These are phyloP conservation scores for Tricholoma sp. DNA, from an alignment of 768 basidiomycete species.

Conservation along the genomic window DNA sequence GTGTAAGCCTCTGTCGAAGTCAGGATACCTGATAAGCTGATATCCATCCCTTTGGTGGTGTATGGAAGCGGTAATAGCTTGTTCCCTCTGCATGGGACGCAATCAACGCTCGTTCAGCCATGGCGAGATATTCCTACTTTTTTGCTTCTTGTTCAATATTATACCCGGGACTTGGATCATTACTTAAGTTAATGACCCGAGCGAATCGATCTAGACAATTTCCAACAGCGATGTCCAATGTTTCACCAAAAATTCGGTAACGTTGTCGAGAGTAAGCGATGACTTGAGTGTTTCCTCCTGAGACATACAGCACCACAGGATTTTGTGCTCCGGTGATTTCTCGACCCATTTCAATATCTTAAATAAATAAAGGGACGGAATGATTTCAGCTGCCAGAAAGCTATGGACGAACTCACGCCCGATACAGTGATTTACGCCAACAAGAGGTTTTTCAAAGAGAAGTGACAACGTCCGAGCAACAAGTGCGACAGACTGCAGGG, in stretches of 20 bases:
- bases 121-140: slow-evolving; percentile 46
- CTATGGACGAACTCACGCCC: slow-evolving; percentile 63
- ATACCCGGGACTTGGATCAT: slow-evolving; percentile 94
- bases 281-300: slow-evolving; percentile 98
- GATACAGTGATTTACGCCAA: slow-evolving; percentile 99
- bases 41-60: slow-evolving; percentile 97
- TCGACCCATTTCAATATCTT: slow-evolving; percentile 99
- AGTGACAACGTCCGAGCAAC: slow-evolving; percentile 90
- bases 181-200: slow-evolving; percentile 87
- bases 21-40: slow-evolving; percentile 92
- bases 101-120: background rate
- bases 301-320: slow-evolving; percentile 96
- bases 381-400: background rate
- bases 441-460: slow-evolving; percentile 83
- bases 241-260: slow-evolving; percentile 98
- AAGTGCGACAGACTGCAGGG: slow-evolving; percentile 89
- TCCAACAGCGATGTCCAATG: slow-evolving; percentile 98
- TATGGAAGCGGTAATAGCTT: slow-evolving; percentile 84
- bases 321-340: slow-evolving; percentile 92
- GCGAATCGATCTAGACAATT: slow-evolving; percentile 98
- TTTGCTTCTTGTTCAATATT: slow-evolving; percentile 97
- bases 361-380: background rate
- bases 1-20: slow-evolving; percentile 88
- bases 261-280: slow-evolving; percentile 97
- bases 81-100: slow-evolving; percentile 58